Percentiles rank a stretch among this genome's conserved stretches.
Conservation (phyloP, 2,329 filamentous ascomycete species). For the Monilinia aucupariae region DNA sequence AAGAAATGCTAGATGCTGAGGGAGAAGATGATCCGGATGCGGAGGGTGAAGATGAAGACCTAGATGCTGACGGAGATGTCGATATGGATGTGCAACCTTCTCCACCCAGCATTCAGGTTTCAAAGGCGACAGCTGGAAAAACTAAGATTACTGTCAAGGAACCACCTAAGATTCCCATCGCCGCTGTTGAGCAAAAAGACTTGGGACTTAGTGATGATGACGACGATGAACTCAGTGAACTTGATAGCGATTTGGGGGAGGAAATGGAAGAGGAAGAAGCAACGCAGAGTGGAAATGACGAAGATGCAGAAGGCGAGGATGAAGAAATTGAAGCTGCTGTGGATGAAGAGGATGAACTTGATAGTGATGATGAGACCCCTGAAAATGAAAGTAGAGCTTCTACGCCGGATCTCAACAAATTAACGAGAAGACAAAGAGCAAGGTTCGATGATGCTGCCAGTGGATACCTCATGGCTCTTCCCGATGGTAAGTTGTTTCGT, state of each 20-base stretch:
- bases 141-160: slow-evolving; percentile 30
- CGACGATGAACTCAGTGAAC: slow-evolving; percentile 36
- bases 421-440: slow-evolving; percentile 64
- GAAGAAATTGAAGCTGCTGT: slow-evolving; percentile 40
- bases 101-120: slow-evolving; percentile 33
- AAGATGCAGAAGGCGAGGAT: slow-evolving; percentile 43
- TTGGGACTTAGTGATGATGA: slow-evolving; percentile 34
- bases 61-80: slow-evolving; percentile 42
- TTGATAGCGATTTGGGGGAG: slow-evolving; percentile 37
- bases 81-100: slow-evolving; percentile 34
- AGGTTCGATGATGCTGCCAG: slow-evolving; percentile 48
- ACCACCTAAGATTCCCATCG: slow-evolving; percentile 22
- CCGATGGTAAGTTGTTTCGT: slow-evolving; percentile 36
- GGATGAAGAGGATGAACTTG: slow-evolving; percentile 36
- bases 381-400: slow-evolving; percentile 48
- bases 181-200: slow-evolving; percentile 33
- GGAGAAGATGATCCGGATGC: slow-evolving; percentile 36
- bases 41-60: slow-evolving; percentile 40
- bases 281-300: slow-evolving; percentile 35
- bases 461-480: slow-evolving; percentile 39
- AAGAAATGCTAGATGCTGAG: slow-evolving; percentile 39
- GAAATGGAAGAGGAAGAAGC: slow-evolving; percentile 49
- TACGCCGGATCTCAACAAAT: slow-evolving; percentile 58
- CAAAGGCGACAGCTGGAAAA: slow-evolving; percentile 28
- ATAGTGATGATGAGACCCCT: slow-evolving; percentile 38